Evolutionary conservation across 2,329 filamentous ascomycete genomes (phyloP), one percentile per base, ranked within the genome.

Genomic region (Fusarium cyanostomum): DNA sequence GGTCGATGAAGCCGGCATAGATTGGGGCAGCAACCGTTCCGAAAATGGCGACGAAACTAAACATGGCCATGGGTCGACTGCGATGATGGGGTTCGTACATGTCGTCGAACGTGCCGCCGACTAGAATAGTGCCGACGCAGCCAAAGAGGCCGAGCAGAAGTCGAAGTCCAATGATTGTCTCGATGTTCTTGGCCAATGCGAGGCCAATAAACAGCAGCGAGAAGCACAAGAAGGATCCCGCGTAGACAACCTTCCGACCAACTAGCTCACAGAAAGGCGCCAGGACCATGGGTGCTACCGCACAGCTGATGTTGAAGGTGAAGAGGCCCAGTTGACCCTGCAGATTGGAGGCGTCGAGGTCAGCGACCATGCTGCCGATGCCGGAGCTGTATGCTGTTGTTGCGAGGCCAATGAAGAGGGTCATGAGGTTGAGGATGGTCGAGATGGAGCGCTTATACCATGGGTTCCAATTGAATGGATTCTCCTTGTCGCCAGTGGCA

Each of bases 71-170:
- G 11, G 66, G 66, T 1, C 65, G 62, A 45, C 66, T 64, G 6
- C 66, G 53, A 4, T 66, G 59, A 10, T 64, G 66, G 50, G 66
- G 66, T 28, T 68, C 66, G 38, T 68, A 68, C 66, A 68, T 68
- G 10, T 68, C 66, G 35, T 68, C 66, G 3, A 68, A 68, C 8
- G 66, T 68, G 24, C 66, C 66, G 2, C 66, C 66, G 2, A 68
- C 66, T 5, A 68, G 59, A 43, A 68, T 68, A 1, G 66, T 68
- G 16, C 66, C 66, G 7, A 68, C 66, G 10, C 66, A 68, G 5
- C 66, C 66, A n/a, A 68, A 68, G 3, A 68, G 65, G 9, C 64
- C 64, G 1, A 67, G 64, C 0, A 67, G 41, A 4, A 67, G 64
- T 34, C 64, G 63, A 13, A 67, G 64, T 0, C 64, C 64, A 6